These are phyloP conservation scores for Urtica urens DNA, from an alignment of 306 rosid species.

Conservation along the genomic window DNA sequence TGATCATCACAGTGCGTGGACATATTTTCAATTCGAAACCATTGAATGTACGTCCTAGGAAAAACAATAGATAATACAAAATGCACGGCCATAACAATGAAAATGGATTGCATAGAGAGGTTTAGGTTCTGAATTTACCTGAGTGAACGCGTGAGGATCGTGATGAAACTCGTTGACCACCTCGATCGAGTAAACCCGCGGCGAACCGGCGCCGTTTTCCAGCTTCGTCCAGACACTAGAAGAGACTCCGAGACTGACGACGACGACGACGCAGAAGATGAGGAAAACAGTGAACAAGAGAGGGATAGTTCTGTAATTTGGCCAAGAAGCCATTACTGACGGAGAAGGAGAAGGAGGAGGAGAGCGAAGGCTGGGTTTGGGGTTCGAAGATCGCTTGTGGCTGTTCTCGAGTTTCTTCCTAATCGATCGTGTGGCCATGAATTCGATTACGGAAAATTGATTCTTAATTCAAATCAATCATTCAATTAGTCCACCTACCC, in stretches of 20 bases:
- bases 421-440: conserved; percentile 47
- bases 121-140: conserved; percentile 26
- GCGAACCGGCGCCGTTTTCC: neutral
- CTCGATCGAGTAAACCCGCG: conserved; percentile 27
- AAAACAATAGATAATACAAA: neutral
- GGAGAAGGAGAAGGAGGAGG: conserved; percentile 13
- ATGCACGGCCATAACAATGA: neutral
- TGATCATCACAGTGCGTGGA: too few species aligned
- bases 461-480: too few species aligned
- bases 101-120: neutral
- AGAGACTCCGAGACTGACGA: conserved; percentile 35
- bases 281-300: conserved; percentile 24
- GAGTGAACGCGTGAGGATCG: conserved; percentile 80
- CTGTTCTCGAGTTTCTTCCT: conserved; percentile 23
- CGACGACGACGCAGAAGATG: conserved; percentile 20
- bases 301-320: conserved; percentile 10
- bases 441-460: conserved; percentile 12
- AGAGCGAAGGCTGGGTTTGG: conserved; percentile 11
- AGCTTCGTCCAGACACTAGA: conserved; percentile 22
- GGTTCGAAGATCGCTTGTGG: conserved; percentile 22
- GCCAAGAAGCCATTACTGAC: conserved; percentile 46
- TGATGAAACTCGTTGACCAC: conserved; percentile 80
- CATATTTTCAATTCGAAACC: too few species aligned
- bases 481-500: too few species aligned
- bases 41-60: too few species aligned